Evolutionary conservation across 306 rosid genomes (phyloP), one percentile per base, ranked within the genome.

Genomic region (Rosa chinensis): DNA sequence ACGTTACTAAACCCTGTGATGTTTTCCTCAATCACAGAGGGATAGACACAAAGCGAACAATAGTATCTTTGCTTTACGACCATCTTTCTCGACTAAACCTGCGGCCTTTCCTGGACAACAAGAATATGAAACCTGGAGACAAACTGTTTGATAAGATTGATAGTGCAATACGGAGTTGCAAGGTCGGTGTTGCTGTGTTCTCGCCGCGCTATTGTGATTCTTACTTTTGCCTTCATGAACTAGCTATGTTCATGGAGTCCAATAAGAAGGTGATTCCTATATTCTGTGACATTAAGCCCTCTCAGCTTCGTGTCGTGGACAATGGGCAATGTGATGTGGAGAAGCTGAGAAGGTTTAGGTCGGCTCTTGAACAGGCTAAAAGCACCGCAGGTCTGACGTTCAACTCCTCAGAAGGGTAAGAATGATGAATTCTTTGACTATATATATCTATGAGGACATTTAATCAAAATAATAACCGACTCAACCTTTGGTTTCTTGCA

Each of bases 101-200:
- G 4, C 69, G 81, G 6, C 90, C 99, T 5, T 95, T 95, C 77
- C 70, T 95, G 78, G 99, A 95, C 66, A 88, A 86, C 87, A 95
- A 82, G 76, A 91, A 81, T 52, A 88, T 95, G 99, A 92, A 84
- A 76, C 98, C 99, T 0, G 98, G 99, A 10, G 99, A 95, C 75
- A 95, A 90, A 47, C 80, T 95, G 64, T 95, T 92, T 6, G 97
- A 91, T 1, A 88, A 95, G 69, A 91, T 95, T 7, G 89, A 95
- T 6, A 39, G 87, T 0, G 99, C 92, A 0, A 88, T 95, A 0
- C 3, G 72, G 44, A 86, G 85, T 0, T 90, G 97, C 45, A 88
- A 93, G 87, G 72, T 95, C 0, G 99, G 96, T 0, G 89, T 93
- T 0, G 93, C 96, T 2, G 81, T 95, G 42, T 89, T 95, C 64